A percentile compares a stretch with the other conserved stretches of the same genome.
phyloP scores from a whole-genome alignment of 2,329 filamentous ascomycete genomes.

The Monilinia fructicola region DNA sequence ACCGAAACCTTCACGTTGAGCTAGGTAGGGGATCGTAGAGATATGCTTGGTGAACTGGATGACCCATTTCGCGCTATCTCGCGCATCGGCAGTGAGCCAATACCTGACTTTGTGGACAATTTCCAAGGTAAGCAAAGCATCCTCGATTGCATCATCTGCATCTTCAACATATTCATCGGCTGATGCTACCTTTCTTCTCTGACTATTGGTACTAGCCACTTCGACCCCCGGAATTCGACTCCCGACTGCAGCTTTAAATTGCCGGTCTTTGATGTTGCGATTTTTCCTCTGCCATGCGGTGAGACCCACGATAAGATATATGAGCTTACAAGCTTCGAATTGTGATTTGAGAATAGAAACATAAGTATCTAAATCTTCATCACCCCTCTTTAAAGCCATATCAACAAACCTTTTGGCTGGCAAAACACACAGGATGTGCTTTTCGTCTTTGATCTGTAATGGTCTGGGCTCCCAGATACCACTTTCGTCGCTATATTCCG shows the following conservation, averaged over 20 bases:
- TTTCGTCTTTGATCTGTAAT: conserved; percentile 46
- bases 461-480: conserved; percentile 52
- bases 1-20: conserved; percentile 49
- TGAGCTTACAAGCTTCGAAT: conserved; percentile 54
- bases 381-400: conserved; percentile 51
- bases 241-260: conserved; percentile 65
- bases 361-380: conserved; percentile 57
- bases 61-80: conserved; percentile 73
- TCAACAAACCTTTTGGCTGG: conserved; percentile 65
- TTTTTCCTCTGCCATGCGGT: conserved; percentile 67
- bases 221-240: conserved; percentile 45
- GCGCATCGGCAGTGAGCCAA: conserved; percentile 61
- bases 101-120: conserved; percentile 65
- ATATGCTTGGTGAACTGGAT: conserved; percentile 75
- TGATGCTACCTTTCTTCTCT: conserved; percentile 44
- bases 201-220: conserved; percentile 18
- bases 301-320: conserved; percentile 74
- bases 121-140: conserved; percentile 69
- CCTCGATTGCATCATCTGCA: conserved; percentile 64
- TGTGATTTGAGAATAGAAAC: conserved; percentile 54
- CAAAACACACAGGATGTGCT: conserved; percentile 57
- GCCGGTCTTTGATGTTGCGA: conserved; percentile 62
- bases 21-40: conserved; percentile 69
- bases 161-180: conserved; percentile 54
- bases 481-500: conserved; percentile 48